Conservation (phyloP, 2,329 filamentous ascomycete genomes). For the Xylaria polymorpha region DNA sequence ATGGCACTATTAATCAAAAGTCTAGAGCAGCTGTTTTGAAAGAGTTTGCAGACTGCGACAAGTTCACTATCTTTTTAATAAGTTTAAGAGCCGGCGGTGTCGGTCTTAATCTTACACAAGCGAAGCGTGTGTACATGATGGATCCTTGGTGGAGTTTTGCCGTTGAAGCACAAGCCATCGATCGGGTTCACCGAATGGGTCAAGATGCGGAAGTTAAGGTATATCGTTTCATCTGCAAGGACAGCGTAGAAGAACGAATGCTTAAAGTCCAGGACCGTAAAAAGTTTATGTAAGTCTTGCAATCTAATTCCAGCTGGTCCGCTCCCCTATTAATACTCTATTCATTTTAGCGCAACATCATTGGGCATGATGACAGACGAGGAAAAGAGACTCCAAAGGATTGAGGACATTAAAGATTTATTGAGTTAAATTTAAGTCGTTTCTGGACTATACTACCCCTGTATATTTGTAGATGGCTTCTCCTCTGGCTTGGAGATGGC, state of each 20-base stretch:
- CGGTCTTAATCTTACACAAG: constrained; percentile 89
- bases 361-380: constrained; percentile 95
- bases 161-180: constrained; percentile 95
- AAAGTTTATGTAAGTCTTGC: constrained; percentile 84
- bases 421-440: constrained; percentile 65
- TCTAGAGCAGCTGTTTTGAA: constrained; percentile 80
- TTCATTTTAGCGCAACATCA: constrained; percentile 78
- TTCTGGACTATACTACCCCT: background rate
- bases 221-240: constrained; percentile 86
- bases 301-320: constrained; percentile 5
- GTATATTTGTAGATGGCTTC: background rate
- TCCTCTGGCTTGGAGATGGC: constrained; percentile 2
- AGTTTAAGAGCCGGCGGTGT: constrained; percentile 92
- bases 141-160: constrained; percentile 99
- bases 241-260: constrained; percentile 96
- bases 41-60: constrained; percentile 72
- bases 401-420: constrained; percentile 94
- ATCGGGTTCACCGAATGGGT: constrained; percentile 97
- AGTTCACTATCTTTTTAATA: constrained; percentile 81
- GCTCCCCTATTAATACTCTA: constrained; percentile 16
- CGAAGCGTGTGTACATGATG: constrained; percentile 97
- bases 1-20: constrained; percentile 91
- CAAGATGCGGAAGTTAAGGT: constrained; percentile 89
- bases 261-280: constrained; percentile 92
- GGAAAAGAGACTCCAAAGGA: constrained; percentile 87